A percentile compares a stretch with the other conserved stretches of the same genome.
These are phyloP conservation scores for Asclepias syriaca DNA, from an alignment of 257 asterid species.

Conservation along the genomic window DNA sequence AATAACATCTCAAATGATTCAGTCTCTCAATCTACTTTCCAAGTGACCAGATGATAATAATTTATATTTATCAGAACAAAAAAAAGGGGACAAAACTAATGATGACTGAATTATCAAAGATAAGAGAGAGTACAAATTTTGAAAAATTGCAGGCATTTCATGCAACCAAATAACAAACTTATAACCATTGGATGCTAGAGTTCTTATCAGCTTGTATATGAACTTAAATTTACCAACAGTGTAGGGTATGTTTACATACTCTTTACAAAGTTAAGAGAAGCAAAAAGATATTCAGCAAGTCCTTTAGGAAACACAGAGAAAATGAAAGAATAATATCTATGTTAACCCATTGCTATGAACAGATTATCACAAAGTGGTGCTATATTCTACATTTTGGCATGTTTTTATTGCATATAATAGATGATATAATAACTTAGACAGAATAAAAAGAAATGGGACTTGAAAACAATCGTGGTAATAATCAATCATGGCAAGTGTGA, in stretches of 20 bases:
- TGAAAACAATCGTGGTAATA: not conserved
- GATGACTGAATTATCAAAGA: not conserved
- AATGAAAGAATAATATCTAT: not conserved
- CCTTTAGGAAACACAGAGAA: not conserved
- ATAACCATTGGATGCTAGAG: not conserved
- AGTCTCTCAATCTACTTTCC: not conserved
- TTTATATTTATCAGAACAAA: not conserved
- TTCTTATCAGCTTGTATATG: not conserved
- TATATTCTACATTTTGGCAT: not conserved
- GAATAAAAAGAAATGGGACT: not conserved
- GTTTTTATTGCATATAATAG: not conserved
- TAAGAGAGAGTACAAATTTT: not conserved
- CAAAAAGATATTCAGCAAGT: slow-evolving; percentile 1
- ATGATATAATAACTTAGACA: not conserved
- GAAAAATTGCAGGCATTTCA: not conserved
- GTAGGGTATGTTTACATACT: not conserved
- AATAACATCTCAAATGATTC: not conserved
- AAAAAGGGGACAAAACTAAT: not conserved
- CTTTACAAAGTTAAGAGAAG: not conserved
- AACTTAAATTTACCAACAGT: not conserved
- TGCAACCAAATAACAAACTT: not conserved
- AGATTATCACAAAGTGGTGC: not conserved
- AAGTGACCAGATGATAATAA: not conserved
- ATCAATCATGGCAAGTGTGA: not conserved
- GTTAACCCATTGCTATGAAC: not conserved